Evolutionary conservation across 139 green algal species (phyloP).

Genomic region (Chlamydomonas urium): DNA sequence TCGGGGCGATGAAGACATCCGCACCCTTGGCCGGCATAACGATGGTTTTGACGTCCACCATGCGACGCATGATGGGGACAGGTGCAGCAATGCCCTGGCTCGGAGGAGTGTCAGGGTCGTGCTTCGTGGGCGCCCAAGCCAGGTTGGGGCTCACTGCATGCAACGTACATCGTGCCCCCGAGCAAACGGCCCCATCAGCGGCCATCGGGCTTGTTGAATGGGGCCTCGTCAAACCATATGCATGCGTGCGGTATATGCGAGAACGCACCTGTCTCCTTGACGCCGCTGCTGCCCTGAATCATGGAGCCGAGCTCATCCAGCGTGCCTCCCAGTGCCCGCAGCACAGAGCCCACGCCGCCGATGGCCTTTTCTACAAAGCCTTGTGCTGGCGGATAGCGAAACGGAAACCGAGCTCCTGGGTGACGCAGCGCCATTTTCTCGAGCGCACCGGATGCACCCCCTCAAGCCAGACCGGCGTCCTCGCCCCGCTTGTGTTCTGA

Average conservation of each 20-base stretch:
- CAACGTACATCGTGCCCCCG: not conserved
- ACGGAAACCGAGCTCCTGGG: slow-evolving; percentile 23
- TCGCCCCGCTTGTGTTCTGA: not conserved
- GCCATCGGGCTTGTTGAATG: not conserved
- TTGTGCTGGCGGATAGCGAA: slow-evolving; percentile 23
- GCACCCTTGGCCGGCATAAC: slow-evolving; percentile 53
- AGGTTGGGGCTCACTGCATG: slow-evolving; percentile 49
- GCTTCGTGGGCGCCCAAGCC: slow-evolving; percentile 43
- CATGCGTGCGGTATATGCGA: not conserved
- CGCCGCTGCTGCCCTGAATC: slow-evolving; percentile 34
- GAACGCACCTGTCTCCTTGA: slow-evolving; percentile 32
- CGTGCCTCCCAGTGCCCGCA: slow-evolving; percentile 31
- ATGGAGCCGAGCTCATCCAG: slow-evolving; percentile 40
- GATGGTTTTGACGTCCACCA: slow-evolving; percentile 20
- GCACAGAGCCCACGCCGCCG: slow-evolving; percentile 29
- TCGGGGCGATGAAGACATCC: slow-evolving; percentile 80
- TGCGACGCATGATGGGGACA: slow-evolving; percentile 5
- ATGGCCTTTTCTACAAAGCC: slow-evolving; percentile 31
- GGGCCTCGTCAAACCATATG: not conserved
- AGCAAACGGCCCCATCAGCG: not conserved
- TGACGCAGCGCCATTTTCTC: slow-evolving; percentile 23
- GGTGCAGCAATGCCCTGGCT: slow-evolving; percentile 15
- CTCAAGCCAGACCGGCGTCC: not conserved
- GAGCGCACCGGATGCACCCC: slow-evolving; percentile 1
- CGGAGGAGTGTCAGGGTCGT: slow-evolving; percentile 14